phyloP scores from a whole-genome alignment of 805 yeast genomes.

The Candida chilensis region DNA sequence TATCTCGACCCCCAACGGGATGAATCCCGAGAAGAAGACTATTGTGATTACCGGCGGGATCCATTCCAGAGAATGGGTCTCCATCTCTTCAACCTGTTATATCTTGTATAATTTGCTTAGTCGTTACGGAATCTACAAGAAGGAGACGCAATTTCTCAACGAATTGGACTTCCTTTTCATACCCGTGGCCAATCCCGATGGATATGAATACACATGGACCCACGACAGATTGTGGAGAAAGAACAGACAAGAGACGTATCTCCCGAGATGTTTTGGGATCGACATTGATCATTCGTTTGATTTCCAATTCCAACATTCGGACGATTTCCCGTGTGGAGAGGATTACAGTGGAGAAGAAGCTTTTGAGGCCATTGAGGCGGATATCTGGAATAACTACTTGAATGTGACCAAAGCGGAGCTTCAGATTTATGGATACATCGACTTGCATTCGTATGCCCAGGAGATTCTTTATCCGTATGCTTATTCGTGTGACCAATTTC shows the following conservation, averaged over 20 bases:
- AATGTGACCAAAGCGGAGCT: slow-evolving; percentile 43
- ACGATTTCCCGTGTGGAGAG: slow-evolving; percentile 72
- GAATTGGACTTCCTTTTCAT: slow-evolving; percentile 64
- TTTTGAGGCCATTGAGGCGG: slow-evolving; percentile 57
- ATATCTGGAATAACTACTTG: slow-evolving; percentile 35
- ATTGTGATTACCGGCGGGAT: slow-evolving; percentile 76
- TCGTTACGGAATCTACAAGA: slow-evolving; percentile 30
- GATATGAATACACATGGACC: slow-evolving; percentile 78
- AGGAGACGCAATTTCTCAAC: slow-evolving; percentile 38
- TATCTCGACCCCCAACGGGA: slow-evolving; percentile 28
- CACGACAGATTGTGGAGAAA: slow-evolving; percentile 82
- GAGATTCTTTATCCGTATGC: slow-evolving; percentile 80
- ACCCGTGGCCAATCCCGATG: slow-evolving; percentile 89
- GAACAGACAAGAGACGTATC: slow-evolving; percentile 68
- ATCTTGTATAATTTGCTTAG: slow-evolving; percentile 36
- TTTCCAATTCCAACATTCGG: slow-evolving; percentile 57
- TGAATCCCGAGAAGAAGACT: slow-evolving; percentile 38
- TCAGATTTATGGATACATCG: slow-evolving; percentile 66
- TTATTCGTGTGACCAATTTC: slow-evolving; percentile 61
- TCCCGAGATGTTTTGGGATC: slow-evolving; percentile 66
- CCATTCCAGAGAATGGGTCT: slow-evolving; percentile 89
- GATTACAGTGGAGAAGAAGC: slow-evolving; percentile 72
- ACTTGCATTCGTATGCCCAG: slow-evolving; percentile 80
- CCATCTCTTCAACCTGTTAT: slow-evolving; percentile 62
- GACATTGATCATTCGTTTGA: slow-evolving; percentile 83